Percentiles rank a stretch among this genome's conserved stretches.
Evolutionary conservation across 176 grass and related monocot genomes (phyloP).

Genomic region (Lolium rigidum): DNA sequence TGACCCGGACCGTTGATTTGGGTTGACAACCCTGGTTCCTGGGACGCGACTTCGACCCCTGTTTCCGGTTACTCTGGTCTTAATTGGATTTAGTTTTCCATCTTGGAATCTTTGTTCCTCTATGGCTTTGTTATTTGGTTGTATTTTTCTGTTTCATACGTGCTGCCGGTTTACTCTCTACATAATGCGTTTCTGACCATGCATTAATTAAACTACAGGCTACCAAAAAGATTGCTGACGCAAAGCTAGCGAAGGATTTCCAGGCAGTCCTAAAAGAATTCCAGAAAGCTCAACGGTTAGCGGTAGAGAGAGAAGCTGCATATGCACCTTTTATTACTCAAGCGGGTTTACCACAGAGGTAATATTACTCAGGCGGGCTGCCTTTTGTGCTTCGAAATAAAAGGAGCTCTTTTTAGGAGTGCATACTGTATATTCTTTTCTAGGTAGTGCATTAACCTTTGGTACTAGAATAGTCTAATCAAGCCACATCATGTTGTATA

Average conservation of each 20-base stretch:
- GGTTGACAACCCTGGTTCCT: no score
- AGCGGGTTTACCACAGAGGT: conserved; percentile 71
- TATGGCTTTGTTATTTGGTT: neutral
- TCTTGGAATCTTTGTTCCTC: conserved; percentile 24
- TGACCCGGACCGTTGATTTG: no score
- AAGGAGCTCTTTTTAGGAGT: neutral
- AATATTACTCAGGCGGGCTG: neutral
- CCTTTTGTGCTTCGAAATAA: conserved; percentile 19
- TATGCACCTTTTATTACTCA: conserved; percentile 88
- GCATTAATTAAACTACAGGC: conserved; percentile 63
- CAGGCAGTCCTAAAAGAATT: conserved; percentile 94
- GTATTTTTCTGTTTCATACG: neutral
- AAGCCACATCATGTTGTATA: neutral
- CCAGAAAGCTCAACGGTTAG: conserved; percentile 86
- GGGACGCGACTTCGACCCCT: no score
- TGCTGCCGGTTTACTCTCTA: neutral
- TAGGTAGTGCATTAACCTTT: conserved; percentile 1
- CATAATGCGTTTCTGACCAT: conserved; percentile 13
- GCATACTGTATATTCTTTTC: neutral
- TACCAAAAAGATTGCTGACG: conserved; percentile 95
- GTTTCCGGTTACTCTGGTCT: neutral
- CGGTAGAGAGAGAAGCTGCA: conserved; percentile 93
- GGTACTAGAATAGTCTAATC: neutral
- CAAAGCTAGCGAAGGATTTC: conserved; percentile 98
- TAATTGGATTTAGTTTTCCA: neutral